These are phyloP conservation scores for Raddia distichophylla DNA, from an alignment of 176 grass and related monocot genomes.

Conservation along the genomic window DNA sequence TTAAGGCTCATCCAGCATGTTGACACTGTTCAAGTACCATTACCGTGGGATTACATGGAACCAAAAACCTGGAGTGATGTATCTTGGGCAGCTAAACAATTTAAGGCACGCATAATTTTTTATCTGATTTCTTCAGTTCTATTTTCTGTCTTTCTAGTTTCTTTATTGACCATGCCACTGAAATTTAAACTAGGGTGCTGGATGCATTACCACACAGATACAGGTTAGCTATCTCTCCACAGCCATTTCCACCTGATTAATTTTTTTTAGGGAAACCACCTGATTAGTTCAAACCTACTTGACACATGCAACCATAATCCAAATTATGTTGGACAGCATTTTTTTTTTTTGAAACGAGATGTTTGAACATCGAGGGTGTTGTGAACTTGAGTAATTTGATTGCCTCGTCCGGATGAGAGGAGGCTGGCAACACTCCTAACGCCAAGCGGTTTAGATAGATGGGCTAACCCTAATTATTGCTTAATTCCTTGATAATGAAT, in stretches of 20 bases:
- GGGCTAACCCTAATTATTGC: too few species aligned
- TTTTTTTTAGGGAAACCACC: neutral
- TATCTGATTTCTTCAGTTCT: neutral
- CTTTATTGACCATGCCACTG: constrained; percentile 40
- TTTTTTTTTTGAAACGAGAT: neutral
- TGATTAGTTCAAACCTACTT: neutral
- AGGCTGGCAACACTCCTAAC: too few species aligned
- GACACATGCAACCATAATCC: neutral
- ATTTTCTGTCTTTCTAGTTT: neutral
- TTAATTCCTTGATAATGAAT: too few species aligned
- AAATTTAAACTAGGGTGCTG: constrained; percentile 65
- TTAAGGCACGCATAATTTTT: constrained; percentile 54
- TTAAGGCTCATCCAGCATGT: constrained; percentile 90
- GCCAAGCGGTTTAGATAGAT: too few species aligned
- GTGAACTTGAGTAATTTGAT: too few species aligned
- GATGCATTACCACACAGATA: constrained; percentile 74
- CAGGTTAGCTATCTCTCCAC: constrained; percentile 59
- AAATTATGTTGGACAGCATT: neutral
- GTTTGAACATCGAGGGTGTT: neutral
- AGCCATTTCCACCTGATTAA: neutral
- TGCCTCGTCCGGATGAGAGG: too few species aligned
- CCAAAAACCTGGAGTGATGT: constrained; percentile 65
- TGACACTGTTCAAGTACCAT: constrained; percentile 67
- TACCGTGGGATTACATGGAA: constrained; percentile 51
- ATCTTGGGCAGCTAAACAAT: constrained; percentile 63